Base-by-base conservation (phyloP, 2,329 filamentous ascomycete genomes). In the Plectosphaerella plurivora region DNA sequence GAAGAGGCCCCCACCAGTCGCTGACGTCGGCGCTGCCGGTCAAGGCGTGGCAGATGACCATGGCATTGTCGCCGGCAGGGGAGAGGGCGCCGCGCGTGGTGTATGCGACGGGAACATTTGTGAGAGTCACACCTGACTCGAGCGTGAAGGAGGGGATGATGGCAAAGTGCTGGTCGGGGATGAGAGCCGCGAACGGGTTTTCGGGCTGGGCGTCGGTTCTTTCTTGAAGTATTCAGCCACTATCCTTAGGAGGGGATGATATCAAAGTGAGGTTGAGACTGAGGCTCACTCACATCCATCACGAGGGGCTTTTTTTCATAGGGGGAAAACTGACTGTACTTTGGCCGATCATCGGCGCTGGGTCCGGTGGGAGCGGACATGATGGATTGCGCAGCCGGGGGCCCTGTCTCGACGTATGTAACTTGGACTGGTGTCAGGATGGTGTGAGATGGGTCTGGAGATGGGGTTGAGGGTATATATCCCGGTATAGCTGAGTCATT, bases 111-210 rank as follows among this genome's bases (percentile, higher is more conserved):
- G 85, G 84, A 15, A 87, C 77, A 82, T 97, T 94, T 60, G 80
- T 74, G 18, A 99, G 79, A 1, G 82, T 87, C 22, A 88, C 90
- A 47, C 94, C 94, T 2, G 92, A 97, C 70, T 99, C 94, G 59
- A 99, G 88, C 9, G 88, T 91, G 69, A 97, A 96, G 24, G 86
- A 86, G 2, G 94, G 93, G 51, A 99, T 83, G 55, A 94, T 83
- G 53, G 88, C 91, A 64, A 96, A 88, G 51, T 87, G 80, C 73
- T 97, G 94, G 63, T 96, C 87, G 50, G 91, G 87, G 50, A 99
- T 96, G 64, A 97, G 79, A 58, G 79, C 73, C 55, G 89, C 84
- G 68, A 92, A 97, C 28, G 92, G 93, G 73, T 97, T 99, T 74
- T 97, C 93, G 63, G 89, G 85, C 71, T 97, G 91, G 51, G 81